phyloP scores from a whole-genome alignment of 192 early-diverging fungal species.

The Cladochytrium replicatum region DNA sequence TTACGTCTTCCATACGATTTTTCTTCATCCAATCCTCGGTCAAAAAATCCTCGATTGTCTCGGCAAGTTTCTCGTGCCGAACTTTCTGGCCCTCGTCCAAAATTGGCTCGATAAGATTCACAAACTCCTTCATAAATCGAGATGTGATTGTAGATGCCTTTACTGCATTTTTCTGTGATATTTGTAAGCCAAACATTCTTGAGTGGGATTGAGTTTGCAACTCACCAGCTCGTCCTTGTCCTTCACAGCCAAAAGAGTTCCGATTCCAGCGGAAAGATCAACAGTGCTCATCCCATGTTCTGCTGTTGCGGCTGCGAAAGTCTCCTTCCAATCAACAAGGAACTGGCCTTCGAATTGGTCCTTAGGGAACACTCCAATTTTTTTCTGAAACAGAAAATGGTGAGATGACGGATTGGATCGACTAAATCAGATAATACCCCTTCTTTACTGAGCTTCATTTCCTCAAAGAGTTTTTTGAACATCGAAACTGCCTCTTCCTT shows the following conservation, averaged over 20 bases:
- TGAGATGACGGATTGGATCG: not conserved
- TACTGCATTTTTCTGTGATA: conserved; percentile 51
- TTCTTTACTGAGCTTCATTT: conserved; percentile 5
- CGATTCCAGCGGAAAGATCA: conserved; percentile 64
- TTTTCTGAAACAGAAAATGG: conserved; percentile 24
- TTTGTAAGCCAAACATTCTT: not conserved
- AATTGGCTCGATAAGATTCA: conserved; percentile 70
- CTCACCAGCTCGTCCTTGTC: conserved; percentile 81
- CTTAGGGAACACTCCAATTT: conserved; percentile 68
- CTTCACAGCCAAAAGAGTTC: conserved; percentile 69
- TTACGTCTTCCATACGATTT: not conserved
- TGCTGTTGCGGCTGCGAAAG: conserved; percentile 41
- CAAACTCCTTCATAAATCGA: conserved; percentile 72
- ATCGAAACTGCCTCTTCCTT: too few relatives aligned
- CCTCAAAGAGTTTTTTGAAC: conserved; percentile 47
- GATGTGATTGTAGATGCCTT: conserved; percentile 65
- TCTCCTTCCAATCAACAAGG: conserved; percentile 67
- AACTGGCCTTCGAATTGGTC: conserved; percentile 69
- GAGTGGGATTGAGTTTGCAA: not conserved
- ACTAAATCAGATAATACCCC: not conserved
- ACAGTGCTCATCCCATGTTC: too few relatives aligned
- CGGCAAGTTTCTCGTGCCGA: conserved; percentile 73
- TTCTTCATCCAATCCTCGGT: not conserved
- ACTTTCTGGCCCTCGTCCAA: conserved; percentile 83
- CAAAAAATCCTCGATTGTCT: conserved; percentile 47